A percentile compares a stretch with the other conserved stretches of the same genome.
phyloP scores from a whole-genome alignment of 2,329 filamentous ascomycete genomes.

The Scopulariopsis brevicaulis region DNA sequence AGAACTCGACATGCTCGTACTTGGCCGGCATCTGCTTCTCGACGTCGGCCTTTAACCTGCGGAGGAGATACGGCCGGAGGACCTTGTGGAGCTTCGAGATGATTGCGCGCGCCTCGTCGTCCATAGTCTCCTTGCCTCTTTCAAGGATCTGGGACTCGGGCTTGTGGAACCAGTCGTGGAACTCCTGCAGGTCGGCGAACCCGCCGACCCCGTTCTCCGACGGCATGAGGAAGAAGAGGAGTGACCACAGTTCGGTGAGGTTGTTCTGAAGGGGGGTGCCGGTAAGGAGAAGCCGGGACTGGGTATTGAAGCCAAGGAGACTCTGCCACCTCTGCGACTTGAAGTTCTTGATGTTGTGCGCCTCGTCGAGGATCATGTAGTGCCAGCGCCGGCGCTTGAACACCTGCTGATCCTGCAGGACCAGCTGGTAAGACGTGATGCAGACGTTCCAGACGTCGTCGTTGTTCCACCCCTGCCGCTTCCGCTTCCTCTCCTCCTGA shows the following conservation, averaged over 20 bases:
- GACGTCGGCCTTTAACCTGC: conserved; percentile 87
- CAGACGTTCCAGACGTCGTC: conserved; percentile 94
- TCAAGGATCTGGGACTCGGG: conserved; percentile 95
- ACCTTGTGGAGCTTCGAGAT: conserved; percentile 92
- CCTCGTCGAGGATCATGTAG: conserved; percentile 96
- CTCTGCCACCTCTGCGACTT: conserved; percentile 96
- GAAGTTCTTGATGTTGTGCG: conserved; percentile 99
- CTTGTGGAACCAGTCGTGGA: conserved; percentile 90
- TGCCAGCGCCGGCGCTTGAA: conserved; percentile 93
- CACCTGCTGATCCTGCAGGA: conserved; percentile 85
- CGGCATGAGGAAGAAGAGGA: conserved; percentile 94
- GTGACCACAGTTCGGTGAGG: conserved; percentile 89
- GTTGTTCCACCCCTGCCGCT: conserved; percentile 87
- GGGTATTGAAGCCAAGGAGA: conserved; percentile 84
- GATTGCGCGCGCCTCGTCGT: conserved; percentile 84
- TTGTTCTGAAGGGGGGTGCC: conserved; percentile 97
- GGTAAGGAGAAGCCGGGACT: conserved; percentile 75
- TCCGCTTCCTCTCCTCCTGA: conserved; percentile 81
- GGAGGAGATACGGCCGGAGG: conserved; percentile 79
- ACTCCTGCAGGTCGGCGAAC: conserved; percentile 90
- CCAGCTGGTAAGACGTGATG: conserved; percentile 95
- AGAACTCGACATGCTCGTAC: conserved; percentile 94
- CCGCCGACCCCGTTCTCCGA: conserved; percentile 77
- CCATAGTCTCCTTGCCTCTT: conserved; percentile 85
- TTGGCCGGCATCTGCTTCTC: conserved; percentile 99